These are phyloP conservation scores for Hydnomerulius pinastri DNA, from an alignment of 768 basidiomycete species.

Conservation along the genomic window DNA sequence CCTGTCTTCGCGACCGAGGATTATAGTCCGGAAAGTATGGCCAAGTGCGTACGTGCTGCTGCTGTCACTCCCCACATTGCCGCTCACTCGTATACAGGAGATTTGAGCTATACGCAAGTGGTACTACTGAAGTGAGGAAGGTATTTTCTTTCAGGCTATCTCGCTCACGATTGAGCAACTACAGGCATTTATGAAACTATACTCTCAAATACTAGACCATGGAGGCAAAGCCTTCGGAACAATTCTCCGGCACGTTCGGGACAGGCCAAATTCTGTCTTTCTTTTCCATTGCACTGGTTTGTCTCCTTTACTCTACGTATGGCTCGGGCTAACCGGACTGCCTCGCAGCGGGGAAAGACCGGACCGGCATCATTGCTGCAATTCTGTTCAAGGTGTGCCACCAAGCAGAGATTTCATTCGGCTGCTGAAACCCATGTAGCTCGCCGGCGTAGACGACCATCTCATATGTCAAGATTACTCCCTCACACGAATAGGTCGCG, in stretches of 20 bases:
- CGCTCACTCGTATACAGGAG: constrained; percentile 13
- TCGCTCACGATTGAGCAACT: not conserved
- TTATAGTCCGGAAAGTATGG: constrained; percentile 83
- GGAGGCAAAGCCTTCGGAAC: constrained; percentile 68
- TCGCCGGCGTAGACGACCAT: constrained; percentile 70
- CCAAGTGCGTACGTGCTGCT: constrained; percentile 65
- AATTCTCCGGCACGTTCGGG: constrained; percentile 73
- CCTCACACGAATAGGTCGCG: constrained; percentile 75
- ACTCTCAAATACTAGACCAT: constrained; percentile 78
- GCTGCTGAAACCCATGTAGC: constrained; percentile 39
- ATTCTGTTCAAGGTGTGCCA: constrained; percentile 62
- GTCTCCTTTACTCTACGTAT: too few relatives aligned
- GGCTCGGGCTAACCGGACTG: not conserved
- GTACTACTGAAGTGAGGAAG: constrained; percentile 68
- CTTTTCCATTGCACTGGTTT: constrained; percentile 79
- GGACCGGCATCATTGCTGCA: constrained; percentile 77
- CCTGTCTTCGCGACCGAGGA: constrained; percentile 73
- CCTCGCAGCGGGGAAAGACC: constrained; percentile 70
- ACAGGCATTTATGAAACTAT: constrained; percentile 79
- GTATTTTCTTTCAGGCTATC: not conserved
- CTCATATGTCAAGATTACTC: constrained; percentile 73
- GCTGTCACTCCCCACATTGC: not conserved
- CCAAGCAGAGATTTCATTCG: not conserved
- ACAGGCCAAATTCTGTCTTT: constrained; percentile 62
- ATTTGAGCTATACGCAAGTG: constrained; percentile 72